Conservation (phyloP, 2,329 filamentous ascomycete genomes). For the Fusarium sarcochroum region DNA sequence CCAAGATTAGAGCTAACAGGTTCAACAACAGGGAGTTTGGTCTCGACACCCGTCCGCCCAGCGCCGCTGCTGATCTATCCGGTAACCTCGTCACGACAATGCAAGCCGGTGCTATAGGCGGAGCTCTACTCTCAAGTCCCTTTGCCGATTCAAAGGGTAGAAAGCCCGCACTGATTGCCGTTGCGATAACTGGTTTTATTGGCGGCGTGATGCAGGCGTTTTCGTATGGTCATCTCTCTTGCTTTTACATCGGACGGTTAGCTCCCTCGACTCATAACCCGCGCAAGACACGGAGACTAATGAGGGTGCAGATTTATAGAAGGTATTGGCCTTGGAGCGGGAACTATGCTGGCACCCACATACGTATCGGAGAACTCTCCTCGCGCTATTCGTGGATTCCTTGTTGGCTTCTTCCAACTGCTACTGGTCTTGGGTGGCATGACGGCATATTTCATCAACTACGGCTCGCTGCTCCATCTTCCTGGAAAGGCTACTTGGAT, state of each 20-base stretch:
- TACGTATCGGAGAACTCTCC: slow-evolving; percentile 74
- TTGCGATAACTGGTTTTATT: slow-evolving; percentile 49
- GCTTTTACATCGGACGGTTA: slow-evolving; percentile 50
- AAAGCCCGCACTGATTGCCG: slow-evolving; percentile 50
- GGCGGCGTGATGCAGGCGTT: slow-evolving; percentile 53
- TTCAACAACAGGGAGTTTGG: slow-evolving; percentile 39
- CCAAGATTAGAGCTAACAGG: too few species aligned
- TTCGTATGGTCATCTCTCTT: slow-evolving; percentile 49
- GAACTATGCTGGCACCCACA: slow-evolving; percentile 70
- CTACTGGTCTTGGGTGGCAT: slow-evolving; percentile 67
- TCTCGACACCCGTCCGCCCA: slow-evolving; percentile 26
- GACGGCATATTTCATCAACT: slow-evolving; percentile 69
- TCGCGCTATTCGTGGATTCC: slow-evolving; percentile 69
- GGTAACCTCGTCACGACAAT: slow-evolving; percentile 50
- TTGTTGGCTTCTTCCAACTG: slow-evolving; percentile 73
- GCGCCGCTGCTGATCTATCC: slow-evolving; percentile 39
- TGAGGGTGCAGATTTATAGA: slow-evolving; percentile 56
- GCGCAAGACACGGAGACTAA: neutral
- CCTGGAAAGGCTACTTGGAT: slow-evolving; percentile 49
- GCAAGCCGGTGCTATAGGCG: slow-evolving; percentile 48
- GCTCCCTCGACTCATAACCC: fast-evolving
- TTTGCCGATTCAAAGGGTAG: slow-evolving; percentile 51
- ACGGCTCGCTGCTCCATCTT: slow-evolving; percentile 61
- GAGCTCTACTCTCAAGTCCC: slow-evolving; percentile 43
- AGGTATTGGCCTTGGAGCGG: slow-evolving; percentile 65